Percentiles rank a stretch among this genome's conserved stretches.
Conservation (phyloP, 345 rosid species). For the Heritiera fomes region DNA sequence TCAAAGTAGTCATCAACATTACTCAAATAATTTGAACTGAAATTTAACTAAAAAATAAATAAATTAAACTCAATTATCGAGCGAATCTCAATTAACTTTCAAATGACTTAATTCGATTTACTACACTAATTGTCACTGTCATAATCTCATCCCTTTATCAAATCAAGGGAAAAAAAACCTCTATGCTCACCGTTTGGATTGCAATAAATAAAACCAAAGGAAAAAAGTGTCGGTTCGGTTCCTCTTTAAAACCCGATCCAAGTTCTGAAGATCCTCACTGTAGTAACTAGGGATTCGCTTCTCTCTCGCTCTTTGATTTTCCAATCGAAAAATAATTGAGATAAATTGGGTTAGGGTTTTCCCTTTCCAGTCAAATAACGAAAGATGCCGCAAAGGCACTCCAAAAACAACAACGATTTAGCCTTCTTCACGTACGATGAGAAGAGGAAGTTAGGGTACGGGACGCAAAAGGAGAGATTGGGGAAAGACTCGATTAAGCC, state of each 20-base stretch:
- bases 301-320: not conserved
- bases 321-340: not conserved
- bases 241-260: not conserved
- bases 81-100: too few species aligned
- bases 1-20: too few species aligned
- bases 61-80: too few species aligned
- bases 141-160: too few species aligned
- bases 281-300: constrained; percentile 32
- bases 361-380: not conserved
- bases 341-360: not conserved
- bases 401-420: constrained; percentile 92
- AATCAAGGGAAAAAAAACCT: too few species aligned
- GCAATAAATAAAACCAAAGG: not conserved
- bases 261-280: not conserved
- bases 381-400: constrained; percentile 94
- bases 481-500: constrained; percentile 97
- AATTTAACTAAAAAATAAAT: too few species aligned
- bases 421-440: constrained; percentile 97
- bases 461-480: constrained; percentile 87
- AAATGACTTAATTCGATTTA: too few species aligned
- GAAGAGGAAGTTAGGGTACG: constrained; percentile 89
- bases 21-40: too few species aligned
- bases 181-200: too few species aligned
- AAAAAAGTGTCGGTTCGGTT: not conserved
- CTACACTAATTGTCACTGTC: too few species aligned